Conservation (phyloP, 495 filamentous ascomycete species). For the Parathielavia appendiculata region DNA sequence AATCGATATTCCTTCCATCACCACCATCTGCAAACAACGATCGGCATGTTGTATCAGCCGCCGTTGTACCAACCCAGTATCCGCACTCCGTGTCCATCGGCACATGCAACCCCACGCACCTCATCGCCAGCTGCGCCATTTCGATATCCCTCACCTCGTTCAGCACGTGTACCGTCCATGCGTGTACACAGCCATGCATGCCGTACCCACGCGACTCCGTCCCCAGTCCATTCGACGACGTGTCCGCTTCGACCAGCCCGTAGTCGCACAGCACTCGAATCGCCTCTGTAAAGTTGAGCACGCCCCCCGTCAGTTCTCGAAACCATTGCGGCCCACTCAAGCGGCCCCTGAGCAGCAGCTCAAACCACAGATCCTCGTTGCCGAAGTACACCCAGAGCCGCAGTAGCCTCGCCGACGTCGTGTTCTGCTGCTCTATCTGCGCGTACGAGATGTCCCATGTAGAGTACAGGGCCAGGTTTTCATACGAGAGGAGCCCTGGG, state of each 20-base stretch:
- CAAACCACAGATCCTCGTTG: constrained; percentile 35
- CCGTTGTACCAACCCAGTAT: neutral
- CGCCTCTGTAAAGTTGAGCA: neutral
- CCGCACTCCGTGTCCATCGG: neutral
- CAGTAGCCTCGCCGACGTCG: constrained; percentile 37
- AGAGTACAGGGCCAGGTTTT: constrained; percentile 31
- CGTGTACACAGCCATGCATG: constrained; percentile 1
- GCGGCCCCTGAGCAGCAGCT: constrained; percentile 3
- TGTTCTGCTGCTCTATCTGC: constrained; percentile 35
- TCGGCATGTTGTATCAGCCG: neutral
- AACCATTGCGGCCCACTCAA: neutral
- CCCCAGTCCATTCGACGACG: neutral
- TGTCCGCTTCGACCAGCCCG: neutral
- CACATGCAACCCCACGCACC: neutral
- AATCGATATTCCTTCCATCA: no score
- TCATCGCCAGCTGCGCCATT: neutral
- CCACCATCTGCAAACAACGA: neutral
- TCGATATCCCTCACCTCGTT: neutral
- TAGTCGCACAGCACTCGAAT: neutral
- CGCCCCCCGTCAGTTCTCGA: neutral
- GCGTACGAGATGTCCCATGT: constrained; percentile 46
- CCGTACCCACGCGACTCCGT: neutral
- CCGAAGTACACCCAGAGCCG: constrained; percentile 45
- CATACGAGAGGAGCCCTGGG: constrained; percentile 27
- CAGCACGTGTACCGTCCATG: constrained; percentile 2